Base-by-base conservation (phyloP, 1,284 basidiomycete genomes). In the Apiotrichum akiyoshidainum region DNA sequence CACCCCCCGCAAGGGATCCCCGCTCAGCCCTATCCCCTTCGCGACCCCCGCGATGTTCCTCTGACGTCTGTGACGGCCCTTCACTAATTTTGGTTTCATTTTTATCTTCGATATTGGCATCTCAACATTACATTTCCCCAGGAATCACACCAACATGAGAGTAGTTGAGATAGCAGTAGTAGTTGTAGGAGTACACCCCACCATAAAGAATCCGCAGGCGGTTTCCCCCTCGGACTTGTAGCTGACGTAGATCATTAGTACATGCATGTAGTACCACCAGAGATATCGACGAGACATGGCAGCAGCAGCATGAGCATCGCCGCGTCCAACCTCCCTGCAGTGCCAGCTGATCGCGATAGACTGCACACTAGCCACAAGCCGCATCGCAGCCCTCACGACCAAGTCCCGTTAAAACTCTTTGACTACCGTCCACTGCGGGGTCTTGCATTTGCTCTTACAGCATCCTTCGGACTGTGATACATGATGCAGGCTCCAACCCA, bases 21-120 rank as follows among this genome's bases (percentile, higher is more conserved):
- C 48, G 37, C 49, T 50, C 45, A 51, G 47, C 52, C 57, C 61
- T 17, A 51, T 57, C 14, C 52, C 54, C 13, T 63, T 57, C 26
- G 55, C 61, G 19, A 59, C 57, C 55, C 61, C 55, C 34, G 48
- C 61, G n/a, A 63, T 63, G 57, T 57, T 63, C 47, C 37, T 59
- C 26, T 63, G 59, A 63, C 61, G 61, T 49, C 51, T 51, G 46
- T 31, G 53, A 55, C 54, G 39, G 41, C 22, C 44, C n/a, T 19
- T 17, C 21, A 14, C 16, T 45, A 35, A 35, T 56, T 52, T 55
- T 55, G 56, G 54, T 50, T 31, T 34, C 21, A 34, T 31, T 46
- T 39, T 35, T 12, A 34, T 46, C 42, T 33, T 22, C 39, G 9
- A 35, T 53, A 31, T 47, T 39, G 40, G 54, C 42, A 56, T 49